Evolutionary conservation across 2,329 filamentous ascomycete species (phyloP).

Genomic region (Sporothrix pallida): DNA sequence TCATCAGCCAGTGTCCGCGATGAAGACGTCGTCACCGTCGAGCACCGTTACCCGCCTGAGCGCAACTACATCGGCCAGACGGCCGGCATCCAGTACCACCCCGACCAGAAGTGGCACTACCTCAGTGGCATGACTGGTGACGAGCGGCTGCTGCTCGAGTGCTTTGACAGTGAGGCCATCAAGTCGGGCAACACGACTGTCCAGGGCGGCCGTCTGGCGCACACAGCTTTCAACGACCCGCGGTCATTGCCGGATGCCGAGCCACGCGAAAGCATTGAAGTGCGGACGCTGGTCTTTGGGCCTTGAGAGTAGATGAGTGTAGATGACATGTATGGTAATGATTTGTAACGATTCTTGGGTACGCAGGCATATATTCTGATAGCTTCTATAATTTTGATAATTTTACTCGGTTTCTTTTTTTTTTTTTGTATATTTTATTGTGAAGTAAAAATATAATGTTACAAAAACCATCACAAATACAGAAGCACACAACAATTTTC

Average conservation of each 20-base stretch:
- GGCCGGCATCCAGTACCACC: slow-evolving; percentile 67
- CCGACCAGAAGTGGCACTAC: slow-evolving; percentile 76
- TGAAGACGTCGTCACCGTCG: slow-evolving; percentile 70
- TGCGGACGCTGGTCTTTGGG: slow-evolving; percentile 83
- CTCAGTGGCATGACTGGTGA: slow-evolving; percentile 76
- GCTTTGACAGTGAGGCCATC: slow-evolving; percentile 70
- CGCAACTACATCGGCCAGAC: slow-evolving; percentile 73
- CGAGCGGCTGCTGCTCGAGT: slow-evolving; percentile 78
- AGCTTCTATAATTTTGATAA: no score
- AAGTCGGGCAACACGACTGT: slow-evolving; percentile 53
- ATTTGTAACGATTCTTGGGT: slow-evolving; percentile 5
- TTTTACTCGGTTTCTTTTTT: neutral
- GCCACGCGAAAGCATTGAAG: slow-evolving; percentile 85
- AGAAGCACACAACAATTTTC: no score
- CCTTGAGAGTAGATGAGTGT: slow-evolving; percentile 45
- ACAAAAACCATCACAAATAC: no score
- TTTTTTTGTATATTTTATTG: neutral
- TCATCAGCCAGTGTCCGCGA: slow-evolving; percentile 67
- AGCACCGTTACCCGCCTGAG: slow-evolving; percentile 69
- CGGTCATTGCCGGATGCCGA: slow-evolving; percentile 71
- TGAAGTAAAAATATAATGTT: neutral
- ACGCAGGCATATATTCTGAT: neutral
- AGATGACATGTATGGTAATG: neutral
- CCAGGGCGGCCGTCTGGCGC: slow-evolving; percentile 64
- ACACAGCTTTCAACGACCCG: slow-evolving; percentile 81